Evolutionary conservation across 495 filamentous ascomycete genomes (phyloP), one percentile per base, ranked within the genome.

Genomic region (Penicillium pulvis): DNA sequence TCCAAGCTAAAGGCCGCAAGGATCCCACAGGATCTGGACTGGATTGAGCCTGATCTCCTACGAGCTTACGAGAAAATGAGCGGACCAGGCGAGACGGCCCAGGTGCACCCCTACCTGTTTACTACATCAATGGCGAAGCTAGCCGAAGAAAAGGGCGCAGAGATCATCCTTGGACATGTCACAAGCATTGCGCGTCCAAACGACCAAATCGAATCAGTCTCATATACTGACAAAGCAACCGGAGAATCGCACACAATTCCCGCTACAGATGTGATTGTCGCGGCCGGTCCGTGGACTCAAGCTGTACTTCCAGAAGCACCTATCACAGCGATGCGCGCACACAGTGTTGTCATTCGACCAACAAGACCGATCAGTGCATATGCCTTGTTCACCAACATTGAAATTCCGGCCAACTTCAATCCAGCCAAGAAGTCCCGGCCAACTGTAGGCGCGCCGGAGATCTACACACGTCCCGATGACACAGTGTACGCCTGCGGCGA

Each of bases 401-500:
- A 84, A 33, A 81, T 97, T 1, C 91, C 92, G 0, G 72, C 77
- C 8, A 76, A 84, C 55, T 79, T 77, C 61, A 80, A 87, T 63
- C 69, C 69, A 16, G 70, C 70, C 10, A 82, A 79, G 75, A 67
- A 79, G 24, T 75, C 79, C 9, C 82, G 86, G 44, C 71, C 75
- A 16, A 81, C 83, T 6, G 84, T 82, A 20, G 90, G 89, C 17
- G 85, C 89, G 28, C 93, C 94, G 2, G 94, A 98, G 73, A 94
- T 98, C 62, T 98, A 98, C 70, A 89, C 93, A 14, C 84, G 94
- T 4, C 93, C 93, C 0, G 86, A 90, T 65, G 83, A 89, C 46
- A 93, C 95, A 60, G 90, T 96, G 41, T 98, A 98, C 70, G 91
- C 90, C 30, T 98, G 94, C 68, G 90, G 94, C 41, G 92, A 96